A percentile compares a stretch with the other conserved stretches of the same genome.
These are phyloP conservation scores for Silene noctiflora DNA, from an alignment of 179 eudicot genomes.

Conservation along the genomic window DNA sequence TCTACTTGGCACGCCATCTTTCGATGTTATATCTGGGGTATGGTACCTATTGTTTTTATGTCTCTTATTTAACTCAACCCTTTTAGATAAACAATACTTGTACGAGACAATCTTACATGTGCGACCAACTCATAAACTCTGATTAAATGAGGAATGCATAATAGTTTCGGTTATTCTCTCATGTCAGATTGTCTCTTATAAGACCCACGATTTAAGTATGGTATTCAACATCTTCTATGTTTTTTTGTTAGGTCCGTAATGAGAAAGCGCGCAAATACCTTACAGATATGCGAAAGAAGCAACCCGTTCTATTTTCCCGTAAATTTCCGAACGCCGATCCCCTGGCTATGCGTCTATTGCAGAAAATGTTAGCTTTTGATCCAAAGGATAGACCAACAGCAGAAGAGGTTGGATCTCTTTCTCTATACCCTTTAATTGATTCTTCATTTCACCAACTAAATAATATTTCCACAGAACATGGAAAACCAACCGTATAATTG, in stretches of 20 bases:
- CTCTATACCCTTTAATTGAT: neutral
- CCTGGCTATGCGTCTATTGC: conserved; percentile 57
- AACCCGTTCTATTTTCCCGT: conserved; percentile 55
- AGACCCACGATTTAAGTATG: neutral
- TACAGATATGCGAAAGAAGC: conserved; percentile 72
- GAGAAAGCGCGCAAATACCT: conserved; percentile 90
- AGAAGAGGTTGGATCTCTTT: conserved; percentile 54
- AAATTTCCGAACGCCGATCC: conserved; percentile 79
- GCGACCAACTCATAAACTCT: no score
- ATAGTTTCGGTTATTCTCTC: no score
- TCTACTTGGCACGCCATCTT: conserved; percentile 86
- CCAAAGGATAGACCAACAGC: conserved; percentile 97
- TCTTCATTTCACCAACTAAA: neutral
- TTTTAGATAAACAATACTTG: neutral
- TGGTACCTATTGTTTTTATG: conserved; percentile 18
- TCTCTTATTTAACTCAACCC: neutral
- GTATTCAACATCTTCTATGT: conserved; percentile 1
- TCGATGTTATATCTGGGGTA: conserved; percentile 76
- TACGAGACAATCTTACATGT: no score
- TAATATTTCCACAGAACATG: neutral
- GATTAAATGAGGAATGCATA: no score
- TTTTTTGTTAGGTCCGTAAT: conserved; percentile 63
- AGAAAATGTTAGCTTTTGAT: conserved; percentile 79
- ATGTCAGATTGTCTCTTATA: no score
- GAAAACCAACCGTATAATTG: no score